phyloP scores from a whole-genome alignment of 306 rosid species.

The Potentilla sterilis region DNA sequence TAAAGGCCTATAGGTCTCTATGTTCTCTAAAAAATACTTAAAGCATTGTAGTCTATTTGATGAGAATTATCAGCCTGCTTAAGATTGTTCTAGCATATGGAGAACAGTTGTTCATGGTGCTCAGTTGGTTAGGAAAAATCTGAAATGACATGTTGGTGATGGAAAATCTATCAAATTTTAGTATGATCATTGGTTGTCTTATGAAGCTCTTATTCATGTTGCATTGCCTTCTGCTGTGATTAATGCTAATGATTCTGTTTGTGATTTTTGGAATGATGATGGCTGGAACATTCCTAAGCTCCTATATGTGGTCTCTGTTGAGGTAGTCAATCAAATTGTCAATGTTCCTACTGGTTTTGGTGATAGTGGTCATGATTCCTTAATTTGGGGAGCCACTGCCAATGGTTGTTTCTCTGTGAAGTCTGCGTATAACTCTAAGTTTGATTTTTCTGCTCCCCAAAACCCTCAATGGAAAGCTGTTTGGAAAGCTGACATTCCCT shows the following conservation, averaged over 20 bases:
- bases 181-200: neutral
- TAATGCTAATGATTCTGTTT: too few species aligned
- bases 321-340: too few species aligned
- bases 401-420: neutral
- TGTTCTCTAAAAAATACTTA: too few species aligned
- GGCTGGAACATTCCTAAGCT: too few species aligned
- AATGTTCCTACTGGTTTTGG: too few species aligned
- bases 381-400: neutral
- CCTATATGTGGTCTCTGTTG: too few species aligned
- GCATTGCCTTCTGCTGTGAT: too few species aligned
- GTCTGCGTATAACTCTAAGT: neutral
- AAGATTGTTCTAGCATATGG: neutral
- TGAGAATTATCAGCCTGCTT: fast-evolving
- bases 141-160: neutral
- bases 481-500: neutral
- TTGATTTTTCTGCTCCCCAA: fast-evolving
- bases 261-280: too few species aligned
- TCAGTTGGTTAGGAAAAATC: fast-evolving
- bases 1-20: neutral
- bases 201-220: too few species aligned
- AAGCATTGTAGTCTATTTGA: fast-evolving
- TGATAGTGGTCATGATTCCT: too few species aligned
- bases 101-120: neutral
- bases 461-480: neutral
- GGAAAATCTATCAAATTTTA: neutral